These are phyloP conservation scores for Saraca asoca DNA, from an alignment of 331 rosid species.

Conservation along the genomic window DNA sequence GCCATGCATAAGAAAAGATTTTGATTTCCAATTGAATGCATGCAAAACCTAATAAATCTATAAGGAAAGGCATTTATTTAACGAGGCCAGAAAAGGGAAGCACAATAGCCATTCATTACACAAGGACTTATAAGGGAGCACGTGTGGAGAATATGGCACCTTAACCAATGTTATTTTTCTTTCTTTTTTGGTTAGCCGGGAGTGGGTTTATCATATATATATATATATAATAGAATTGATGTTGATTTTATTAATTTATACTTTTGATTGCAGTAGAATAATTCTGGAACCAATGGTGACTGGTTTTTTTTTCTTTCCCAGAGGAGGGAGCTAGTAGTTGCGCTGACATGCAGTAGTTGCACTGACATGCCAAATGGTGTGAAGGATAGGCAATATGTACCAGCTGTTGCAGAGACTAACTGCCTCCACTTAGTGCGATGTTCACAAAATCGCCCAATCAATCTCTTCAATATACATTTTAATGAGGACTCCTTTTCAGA, in stretches of 20 bases:
- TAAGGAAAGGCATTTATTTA: constrained; percentile 10
- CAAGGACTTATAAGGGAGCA: constrained; percentile 16
- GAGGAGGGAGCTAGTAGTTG: neutral
- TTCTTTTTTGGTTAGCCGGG: constrained; percentile 7
- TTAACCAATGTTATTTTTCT: constrained; percentile 1
- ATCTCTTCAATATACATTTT: constrained; percentile 76
- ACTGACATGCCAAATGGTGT: constrained; percentile 24
- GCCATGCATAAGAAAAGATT: constrained; percentile 29
- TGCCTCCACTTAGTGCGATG: constrained; percentile 85
- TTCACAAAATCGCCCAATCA: constrained; percentile 72
- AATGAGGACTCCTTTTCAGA: constrained; percentile 73
- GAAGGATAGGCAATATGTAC: constrained; percentile 39
- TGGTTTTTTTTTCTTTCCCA: no score
- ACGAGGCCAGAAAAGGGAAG: neutral
- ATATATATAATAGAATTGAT: neutral
- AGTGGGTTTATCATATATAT: no score
- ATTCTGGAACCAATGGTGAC: neutral
- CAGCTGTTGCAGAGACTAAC: constrained; percentile 78
- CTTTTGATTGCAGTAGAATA: constrained; percentile 12
- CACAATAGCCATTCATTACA: constrained; percentile 15
- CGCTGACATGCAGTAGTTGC: constrained; percentile 26
- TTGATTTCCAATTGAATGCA: constrained; percentile 24
- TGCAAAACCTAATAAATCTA: constrained; percentile 10
- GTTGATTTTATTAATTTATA: constrained; percentile 5
- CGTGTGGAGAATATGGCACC: constrained; percentile 14